Conservation (phyloP, 2,329 filamentous ascomycete genomes). For the Fusarium clavum region DNA sequence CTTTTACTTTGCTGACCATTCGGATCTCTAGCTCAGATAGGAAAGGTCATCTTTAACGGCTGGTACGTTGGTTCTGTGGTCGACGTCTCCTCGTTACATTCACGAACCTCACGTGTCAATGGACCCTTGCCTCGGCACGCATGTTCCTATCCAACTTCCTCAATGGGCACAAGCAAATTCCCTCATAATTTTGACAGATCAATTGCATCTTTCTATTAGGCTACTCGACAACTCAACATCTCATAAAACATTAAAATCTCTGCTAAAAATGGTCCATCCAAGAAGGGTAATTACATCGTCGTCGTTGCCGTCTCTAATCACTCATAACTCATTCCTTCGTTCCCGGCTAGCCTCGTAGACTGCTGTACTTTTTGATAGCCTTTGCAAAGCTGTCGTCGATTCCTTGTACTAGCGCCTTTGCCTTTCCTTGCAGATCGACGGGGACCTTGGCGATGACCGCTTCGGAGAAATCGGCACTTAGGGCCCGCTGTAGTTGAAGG, state of each 20-base stretch:
- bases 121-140: constrained; percentile 25
- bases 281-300: constrained; percentile 34
- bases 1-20: background rate
- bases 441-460: constrained; percentile 57
- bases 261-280: constrained; percentile 23
- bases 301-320: constrained; percentile 1
- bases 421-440: constrained; percentile 47
- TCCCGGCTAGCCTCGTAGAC: constrained; percentile 14
- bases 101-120: constrained; percentile 19
- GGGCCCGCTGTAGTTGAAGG: constrained; percentile 55
- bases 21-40: constrained; percentile 7
- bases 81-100: constrained; percentile 20
- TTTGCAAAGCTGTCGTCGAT: constrained; percentile 55
- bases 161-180: constrained; percentile 23
- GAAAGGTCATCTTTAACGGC: background rate
- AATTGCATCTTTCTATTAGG: constrained; percentile 14
- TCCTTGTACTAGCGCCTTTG: constrained; percentile 51
- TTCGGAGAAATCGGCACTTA: constrained; percentile 53
- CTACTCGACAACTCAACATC: constrained; percentile 19
- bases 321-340: constrained; percentile 23
- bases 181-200: constrained; percentile 17
- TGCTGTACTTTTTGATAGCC: constrained; percentile 51
- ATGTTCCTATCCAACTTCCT: constrained; percentile 19
- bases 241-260: constrained; percentile 32
- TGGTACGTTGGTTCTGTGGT: constrained; percentile 1